Percentiles rank a stretch among this genome's conserved stretches.
Conservation (phyloP, 192 early-diverging fungal species). For the Podila verticillata region DNA sequence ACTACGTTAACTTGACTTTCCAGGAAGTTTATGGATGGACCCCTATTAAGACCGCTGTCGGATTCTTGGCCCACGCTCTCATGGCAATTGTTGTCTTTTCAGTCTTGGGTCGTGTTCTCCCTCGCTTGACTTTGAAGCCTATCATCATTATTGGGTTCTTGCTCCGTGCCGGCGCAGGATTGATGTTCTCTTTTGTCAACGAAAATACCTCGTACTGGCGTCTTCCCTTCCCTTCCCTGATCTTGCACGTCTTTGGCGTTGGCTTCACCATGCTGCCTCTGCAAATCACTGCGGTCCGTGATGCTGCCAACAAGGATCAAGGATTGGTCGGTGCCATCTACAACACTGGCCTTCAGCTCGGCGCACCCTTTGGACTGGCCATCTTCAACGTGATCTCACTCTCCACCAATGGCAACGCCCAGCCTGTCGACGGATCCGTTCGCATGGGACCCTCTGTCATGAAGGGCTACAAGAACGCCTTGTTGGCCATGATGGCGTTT, state of each 20-base stretch:
- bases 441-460: conserved; percentile 15
- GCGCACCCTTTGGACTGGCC: conserved; percentile 43
- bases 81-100: conserved; percentile 36
- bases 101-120: conserved; percentile 42
- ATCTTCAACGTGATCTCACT: conserved; percentile 44
- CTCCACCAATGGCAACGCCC: conserved; percentile 17
- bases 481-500: conserved; percentile 13
- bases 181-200: conserved; percentile 30
- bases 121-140: conserved; percentile 17
- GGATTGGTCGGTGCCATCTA: conserved; percentile 44
- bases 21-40: conserved; percentile 52
- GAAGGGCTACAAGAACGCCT: conserved; percentile 24
- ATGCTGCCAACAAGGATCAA: conserved; percentile 40
- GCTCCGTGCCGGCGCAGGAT: conserved; percentile 5
- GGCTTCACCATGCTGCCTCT: conserved; percentile 27
- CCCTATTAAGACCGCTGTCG: conserved; percentile 51
- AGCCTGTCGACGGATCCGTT: background rate
- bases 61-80: conserved; percentile 51
- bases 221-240: conserved; percentile 39
- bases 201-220: conserved; percentile 29
- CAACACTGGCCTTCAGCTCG: conserved; percentile 45
- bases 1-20: conserved; percentile 54
- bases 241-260: conserved; percentile 32
- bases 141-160: conserved; percentile 29
- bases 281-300: conserved; percentile 32